Conservation (phyloP, 2,329 filamentous ascomycete species). For the Xylaria arbuscula region DNA sequence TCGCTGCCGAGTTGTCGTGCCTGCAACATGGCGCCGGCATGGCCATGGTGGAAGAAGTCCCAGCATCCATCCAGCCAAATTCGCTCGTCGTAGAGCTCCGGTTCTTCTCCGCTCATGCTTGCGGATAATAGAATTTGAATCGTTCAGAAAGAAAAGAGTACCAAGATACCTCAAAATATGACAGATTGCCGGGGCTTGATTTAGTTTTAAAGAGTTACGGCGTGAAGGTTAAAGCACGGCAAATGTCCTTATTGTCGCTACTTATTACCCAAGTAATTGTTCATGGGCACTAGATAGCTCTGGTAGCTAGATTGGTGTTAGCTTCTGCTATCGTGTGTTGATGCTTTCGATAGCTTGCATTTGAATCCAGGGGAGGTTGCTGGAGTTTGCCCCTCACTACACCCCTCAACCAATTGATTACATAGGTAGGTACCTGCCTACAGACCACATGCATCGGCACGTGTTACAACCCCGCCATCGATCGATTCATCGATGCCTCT, state of each 20-base stretch:
- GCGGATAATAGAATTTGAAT: slow-evolving; percentile 1
- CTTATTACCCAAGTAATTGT: background rate
- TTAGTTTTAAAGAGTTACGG: background rate
- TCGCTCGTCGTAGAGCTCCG: slow-evolving; percentile 72
- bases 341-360: background rate
- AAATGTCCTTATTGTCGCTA: background rate
- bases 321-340: slow-evolving; percentile 4
- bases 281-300: background rate
- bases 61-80: slow-evolving; percentile 99
- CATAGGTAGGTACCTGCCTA: slow-evolving; percentile 10
- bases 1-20: slow-evolving; percentile 90
- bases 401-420: background rate
- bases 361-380: background rate
- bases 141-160: background rate
- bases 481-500: background rate
- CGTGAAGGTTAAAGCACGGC: background rate
- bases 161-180: background rate
- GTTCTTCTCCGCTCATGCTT: slow-evolving; percentile 41
- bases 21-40: slow-evolving; percentile 96
- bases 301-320: background rate
- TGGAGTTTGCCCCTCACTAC: slow-evolving; percentile 6
- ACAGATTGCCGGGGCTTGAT: background rate
- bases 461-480: slow-evolving; percentile 25
- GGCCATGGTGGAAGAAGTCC: slow-evolving; percentile 98
- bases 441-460: slow-evolving; percentile 12